These are phyloP conservation scores for Phytophthora kernoviae DNA, from an alignment of 352 stramenopile species.

Conservation along the genomic window DNA sequence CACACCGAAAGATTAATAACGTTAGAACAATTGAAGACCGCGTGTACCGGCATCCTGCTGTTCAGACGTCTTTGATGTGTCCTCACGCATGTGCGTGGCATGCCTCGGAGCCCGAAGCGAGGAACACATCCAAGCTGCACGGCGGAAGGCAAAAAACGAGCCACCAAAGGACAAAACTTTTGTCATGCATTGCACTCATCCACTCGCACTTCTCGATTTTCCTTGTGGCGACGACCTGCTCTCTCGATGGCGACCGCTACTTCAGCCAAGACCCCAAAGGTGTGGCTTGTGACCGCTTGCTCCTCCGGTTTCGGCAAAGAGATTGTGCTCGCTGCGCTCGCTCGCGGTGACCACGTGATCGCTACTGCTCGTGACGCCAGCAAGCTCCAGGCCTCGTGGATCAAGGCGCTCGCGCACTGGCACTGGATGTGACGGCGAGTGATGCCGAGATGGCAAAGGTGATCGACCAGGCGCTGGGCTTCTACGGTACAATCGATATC, in stretches of 20 bases:
- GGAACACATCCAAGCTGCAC: slow-evolving; percentile 16
- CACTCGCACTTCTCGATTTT: slow-evolving; percentile 16
- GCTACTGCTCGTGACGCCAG: slow-evolving; percentile 44
- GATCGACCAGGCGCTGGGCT: slow-evolving; percentile 30
- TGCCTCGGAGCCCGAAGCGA: neutral
- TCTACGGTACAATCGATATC: slow-evolving; percentile 57
- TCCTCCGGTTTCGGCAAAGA: slow-evolving; percentile 55
- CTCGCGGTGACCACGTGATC: slow-evolving; percentile 51
- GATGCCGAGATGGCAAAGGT: slow-evolving; percentile 36
- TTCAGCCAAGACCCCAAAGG: slow-evolving; percentile 27
- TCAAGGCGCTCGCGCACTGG: slow-evolving; percentile 28
- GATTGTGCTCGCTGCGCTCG: slow-evolving; percentile 47
- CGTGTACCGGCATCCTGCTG: neutral
- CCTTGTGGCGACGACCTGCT: slow-evolving; percentile 6
- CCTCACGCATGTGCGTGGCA: slow-evolving; percentile 4
- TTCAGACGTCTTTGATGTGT: slow-evolving; percentile 20
- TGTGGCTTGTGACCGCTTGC: slow-evolving; percentile 61
- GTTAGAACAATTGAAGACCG: slow-evolving; percentile 18
- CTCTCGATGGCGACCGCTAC: slow-evolving; percentile 17
- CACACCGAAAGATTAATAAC: slow-evolving; percentile 8
- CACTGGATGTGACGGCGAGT: slow-evolving; percentile 51
- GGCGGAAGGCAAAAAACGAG: slow-evolving; percentile 12
- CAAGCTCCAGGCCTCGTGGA: slow-evolving; percentile 43
- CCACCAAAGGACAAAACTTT: slow-evolving; percentile 1
- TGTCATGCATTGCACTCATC: neutral